These are phyloP conservation scores for Cucurbitaria berberidis DNA, from an alignment of 2,329 filamentous ascomycete species.

Conservation along the genomic window DNA sequence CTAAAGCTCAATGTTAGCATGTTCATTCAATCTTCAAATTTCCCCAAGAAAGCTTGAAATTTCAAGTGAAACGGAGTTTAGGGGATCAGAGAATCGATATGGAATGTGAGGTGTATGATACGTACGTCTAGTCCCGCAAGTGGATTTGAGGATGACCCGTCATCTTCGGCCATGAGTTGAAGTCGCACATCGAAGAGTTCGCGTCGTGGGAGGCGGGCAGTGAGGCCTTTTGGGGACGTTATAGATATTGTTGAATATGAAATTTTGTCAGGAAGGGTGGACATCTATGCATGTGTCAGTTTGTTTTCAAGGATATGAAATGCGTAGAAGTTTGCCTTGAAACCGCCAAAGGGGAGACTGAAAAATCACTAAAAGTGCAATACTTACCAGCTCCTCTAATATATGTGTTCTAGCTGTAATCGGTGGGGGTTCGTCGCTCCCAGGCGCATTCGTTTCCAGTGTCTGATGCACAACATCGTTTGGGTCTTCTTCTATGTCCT, in stretches of 20 bases:
- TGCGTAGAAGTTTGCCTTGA: background rate
- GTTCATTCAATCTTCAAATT: background rate
- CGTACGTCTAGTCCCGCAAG: constrained; percentile 39
- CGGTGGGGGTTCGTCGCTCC: constrained; percentile 32
- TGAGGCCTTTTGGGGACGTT: constrained; percentile 63
- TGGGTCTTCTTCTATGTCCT: constrained; percentile 62
- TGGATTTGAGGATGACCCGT: constrained; percentile 37
- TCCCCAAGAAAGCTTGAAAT: background rate
- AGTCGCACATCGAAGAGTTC: constrained; percentile 83
- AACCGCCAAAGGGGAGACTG: background rate
- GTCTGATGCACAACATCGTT: constrained; percentile 36
- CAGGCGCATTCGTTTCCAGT: constrained; percentile 1
- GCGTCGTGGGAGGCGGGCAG: constrained; percentile 68
- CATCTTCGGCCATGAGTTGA: constrained; percentile 77
- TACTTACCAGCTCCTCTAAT: constrained; percentile 56
- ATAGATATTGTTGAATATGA: constrained; percentile 70
- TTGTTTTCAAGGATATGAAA: background rate
- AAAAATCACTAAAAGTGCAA: background rate
- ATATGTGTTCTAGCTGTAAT: constrained; percentile 51
- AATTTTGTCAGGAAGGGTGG: constrained; percentile 73
- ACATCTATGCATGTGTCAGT: constrained; percentile 50
- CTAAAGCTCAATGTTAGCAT: background rate
- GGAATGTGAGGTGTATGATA: background rate
- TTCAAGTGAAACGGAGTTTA: background rate
- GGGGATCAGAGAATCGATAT: background rate